Base-by-base conservation (phyloP, 1,284 basidiomycete species). In the Cutaneotrichosporon spelunceum region DNA sequence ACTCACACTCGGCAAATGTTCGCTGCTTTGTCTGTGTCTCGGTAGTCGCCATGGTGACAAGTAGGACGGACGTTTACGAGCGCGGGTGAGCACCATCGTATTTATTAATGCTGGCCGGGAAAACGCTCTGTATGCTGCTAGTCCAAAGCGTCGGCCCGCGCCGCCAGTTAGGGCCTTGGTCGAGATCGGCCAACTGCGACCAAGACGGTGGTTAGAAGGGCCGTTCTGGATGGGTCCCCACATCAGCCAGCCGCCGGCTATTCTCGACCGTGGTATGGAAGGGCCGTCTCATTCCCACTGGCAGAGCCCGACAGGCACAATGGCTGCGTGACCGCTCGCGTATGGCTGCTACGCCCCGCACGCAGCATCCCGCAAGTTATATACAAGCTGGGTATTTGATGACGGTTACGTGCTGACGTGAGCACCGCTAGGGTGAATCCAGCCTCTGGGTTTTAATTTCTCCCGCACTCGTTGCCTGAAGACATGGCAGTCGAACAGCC, bases 1-100 rank as follows among this genome's bases (percentile, higher is more conserved):
- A 27, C 48, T 50, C 48, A 50, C 48, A 50, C 48, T 50, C 48
- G 4, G 11, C 48, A 27, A 50, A 29, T 11, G 48, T 50, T 4
- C 19, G 48, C 27, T 30, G 13, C 27, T 30, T 50, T 27, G 24
- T 29, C 9, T 9, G 13, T 50, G 27, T 48, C 19, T 42, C 39
- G 11, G 39, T 42, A n/a, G 39, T 36, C 34, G 34, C 39, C 39
- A 42, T 42, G 16, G 39, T 42, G 39, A 19, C 19, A 42, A 19
- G 19, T 42, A 19, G 19, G n/a, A n/a, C 19, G 39, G 19, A 9
- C 39, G 39, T 3, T 42, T 19, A 19, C 9, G 39, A 42, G 39
- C 19, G 39, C 19, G 39, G 7, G 39, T n/a, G 19, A 7, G 4
- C 16, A 6, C 39, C 39, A 42, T 42, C 1, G 11, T 19, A 39